Percentiles rank a stretch among this genome's conserved stretches.
phyloP scores from a whole-genome alignment of 257 asterid species.

The Leptodermis oblonga region DNA sequence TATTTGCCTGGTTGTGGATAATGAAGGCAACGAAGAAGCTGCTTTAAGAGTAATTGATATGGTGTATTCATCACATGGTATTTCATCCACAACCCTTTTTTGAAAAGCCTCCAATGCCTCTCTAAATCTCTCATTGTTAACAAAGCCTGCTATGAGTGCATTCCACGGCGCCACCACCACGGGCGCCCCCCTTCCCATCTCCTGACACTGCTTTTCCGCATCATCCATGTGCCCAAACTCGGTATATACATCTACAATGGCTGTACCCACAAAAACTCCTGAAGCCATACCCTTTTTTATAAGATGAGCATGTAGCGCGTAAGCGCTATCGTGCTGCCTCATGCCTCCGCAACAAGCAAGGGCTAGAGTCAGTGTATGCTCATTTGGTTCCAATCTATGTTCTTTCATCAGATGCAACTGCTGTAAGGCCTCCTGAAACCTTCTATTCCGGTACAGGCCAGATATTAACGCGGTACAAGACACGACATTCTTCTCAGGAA shows the following conservation, averaged over 20 bases:
- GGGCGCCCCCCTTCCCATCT: conserved; percentile 18
- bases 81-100: conserved; percentile 11
- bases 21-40: conserved; percentile 21
- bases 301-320: conserved; percentile 20
- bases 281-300: conserved; percentile 27
- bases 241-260: conserved; percentile 22
- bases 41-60: conserved; percentile 16
- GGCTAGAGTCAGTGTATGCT: conserved; percentile 22
- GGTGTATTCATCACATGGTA: conserved; percentile 22
- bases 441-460: conserved; percentile 22
- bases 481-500: conserved; percentile 13
- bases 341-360: conserved; percentile 22
- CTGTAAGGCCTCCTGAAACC: conserved; percentile 16
- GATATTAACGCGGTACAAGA: conserved; percentile 27
- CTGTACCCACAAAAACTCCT: conserved; percentile 21
- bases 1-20: conserved; percentile 20
- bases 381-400: conserved; percentile 21
- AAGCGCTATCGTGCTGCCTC: conserved; percentile 9
- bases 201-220: conserved; percentile 18
- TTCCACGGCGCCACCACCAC: conserved; percentile 25
- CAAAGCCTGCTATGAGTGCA: conserved; percentile 24
- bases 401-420: conserved; percentile 24
- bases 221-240: conserved; percentile 21
- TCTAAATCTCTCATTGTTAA: conserved; percentile 11
- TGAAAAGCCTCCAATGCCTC: conserved; percentile 15